Evolutionary conservation across 345 rosid genomes (phyloP), one percentile per base, ranked within the genome.

Genomic region (Sonneratia caseolaris): DNA sequence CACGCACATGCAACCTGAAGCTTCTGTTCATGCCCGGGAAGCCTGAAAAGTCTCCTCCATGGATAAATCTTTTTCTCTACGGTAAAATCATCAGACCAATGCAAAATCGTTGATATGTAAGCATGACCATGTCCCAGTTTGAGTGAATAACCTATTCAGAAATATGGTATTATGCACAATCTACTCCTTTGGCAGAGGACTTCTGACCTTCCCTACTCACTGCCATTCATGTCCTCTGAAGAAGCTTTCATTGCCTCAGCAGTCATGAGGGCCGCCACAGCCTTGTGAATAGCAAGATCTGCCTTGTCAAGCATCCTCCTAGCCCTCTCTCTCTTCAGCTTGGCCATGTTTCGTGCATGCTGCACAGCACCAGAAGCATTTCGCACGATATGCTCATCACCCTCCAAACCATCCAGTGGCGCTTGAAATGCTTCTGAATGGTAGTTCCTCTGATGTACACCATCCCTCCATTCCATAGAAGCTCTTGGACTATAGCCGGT

Each of bases 211-310:
- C 67, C 67, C 82, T 81, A 81, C 64, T 81, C 88, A 65, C 79
- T 82, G 71, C 73, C 79, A 70, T 77, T 80, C 61, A 70, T 68
- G 71, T 89, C 85, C 78, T 75, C 81, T 27, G 80, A 85, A 70
- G 91, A 79, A 73, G 84, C 88, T 82, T 79, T 90, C 24, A 87
- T 81, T 19, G 97, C 96, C 74, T 95, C 98, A 27, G 98, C 98
- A 79, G 85, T 88, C 87, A 86, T 84, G 74, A 90, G 86, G 73
- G 97, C 89, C 78, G 81, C 87, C 78, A 88, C 91, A 70, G 98
- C 99, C 83, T 85, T 95, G 87, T 92, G 96, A 71, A 92, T 86
- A 32, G 92, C 92, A 72, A 92, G 75, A 80, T 92, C 98, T 73
- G 98, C 99, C 79, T 77, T 82, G 78, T 82, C 84, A 61, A 90